Base-by-base conservation (phyloP, 2,329 filamentous ascomycete species). In the Penicillium sp. region DNA sequence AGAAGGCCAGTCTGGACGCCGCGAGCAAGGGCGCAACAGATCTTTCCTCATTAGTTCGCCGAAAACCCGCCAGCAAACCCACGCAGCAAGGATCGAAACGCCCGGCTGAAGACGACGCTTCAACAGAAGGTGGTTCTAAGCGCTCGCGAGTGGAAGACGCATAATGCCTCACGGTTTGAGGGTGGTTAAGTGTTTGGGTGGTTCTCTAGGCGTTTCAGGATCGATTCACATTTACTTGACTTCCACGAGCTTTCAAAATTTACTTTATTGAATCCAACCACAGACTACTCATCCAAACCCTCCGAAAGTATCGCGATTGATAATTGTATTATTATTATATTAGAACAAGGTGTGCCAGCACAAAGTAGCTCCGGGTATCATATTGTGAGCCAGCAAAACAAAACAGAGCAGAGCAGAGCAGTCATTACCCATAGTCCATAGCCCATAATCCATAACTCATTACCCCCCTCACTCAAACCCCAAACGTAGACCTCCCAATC, bases 11-110 rank as follows among this genome's bases (percentile, higher is more conserved):
- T 47, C 71, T 87, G 21, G 79, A 82, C 19, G 79, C 84, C 57
- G 83, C 79, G 10, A 80, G 79, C 1, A 79, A 80, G 61, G 73
- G 71, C 13, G 85, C 85, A 6, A 87, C 82, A 44, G 85, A 88
- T 66, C 72, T 88, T 5, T 82, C 78, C 14, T 77, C 81, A 1
- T 71, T 87, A 47, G 81, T 87, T 5, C 83, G 82, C 56, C 82
- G 78, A 66, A 83, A 83, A 71, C 74, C 76, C 47, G 58, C 60
- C 33, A 43, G 43, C 16, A 61, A 60, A 23, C 33, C 48, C 36
- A 47, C 55, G 23, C 58, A 56, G 13, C 54, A 54, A 42, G 51
- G 52, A 18, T 57, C 63, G 10, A 75, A 74, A 58, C 66, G 72
- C 23, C 58, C 69, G 16, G 67, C 59, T 21, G 67, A 67, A 40